Conservation (phyloP, 331 rosid genomes). For the Quercus tomentella region DNA sequence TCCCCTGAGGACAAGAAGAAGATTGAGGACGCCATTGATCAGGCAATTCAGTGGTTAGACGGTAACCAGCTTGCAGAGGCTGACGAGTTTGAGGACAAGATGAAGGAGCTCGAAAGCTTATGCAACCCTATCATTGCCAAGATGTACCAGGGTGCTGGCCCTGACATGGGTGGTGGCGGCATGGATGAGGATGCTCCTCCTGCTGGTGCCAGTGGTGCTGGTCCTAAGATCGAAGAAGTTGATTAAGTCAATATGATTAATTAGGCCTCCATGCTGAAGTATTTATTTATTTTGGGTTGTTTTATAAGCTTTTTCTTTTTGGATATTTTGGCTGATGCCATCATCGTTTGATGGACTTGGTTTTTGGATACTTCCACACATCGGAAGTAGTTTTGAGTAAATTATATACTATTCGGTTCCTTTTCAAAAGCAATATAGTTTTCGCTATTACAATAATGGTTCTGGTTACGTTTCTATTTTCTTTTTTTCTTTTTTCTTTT, state of each 20-base stretch:
- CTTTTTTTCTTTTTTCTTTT: too few relatives aligned
- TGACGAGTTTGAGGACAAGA: constrained; percentile 65
- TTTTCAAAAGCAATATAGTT: too few relatives aligned
- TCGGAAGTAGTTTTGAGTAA: too few relatives aligned
- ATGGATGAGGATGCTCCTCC: constrained; percentile 55
- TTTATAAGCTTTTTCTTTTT: neutral
- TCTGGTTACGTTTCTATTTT: too few relatives aligned
- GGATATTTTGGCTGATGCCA: too few relatives aligned
- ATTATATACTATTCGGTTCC: too few relatives aligned
- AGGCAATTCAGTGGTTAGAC: constrained; percentile 65
- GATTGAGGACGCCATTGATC: constrained; percentile 61
- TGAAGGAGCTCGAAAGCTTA: constrained; percentile 65
- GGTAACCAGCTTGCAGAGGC: constrained; percentile 63
- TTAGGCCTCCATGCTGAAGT: too few relatives aligned
- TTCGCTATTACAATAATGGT: too few relatives aligned
- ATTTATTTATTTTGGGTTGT: neutral
- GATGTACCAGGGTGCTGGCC: constrained; percentile 65
- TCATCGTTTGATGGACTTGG: too few relatives aligned
- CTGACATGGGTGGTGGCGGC: constrained; percentile 25
- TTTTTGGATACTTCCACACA: neutral
- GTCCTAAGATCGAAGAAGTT: constrained; percentile 47
- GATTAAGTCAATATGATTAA: constrained; percentile 7
- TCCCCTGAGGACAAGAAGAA: constrained; percentile 51
- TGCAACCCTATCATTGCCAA: constrained; percentile 74
- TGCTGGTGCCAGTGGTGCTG: constrained; percentile 29